Percentiles rank a stretch among this genome's conserved stretches.
Evolutionary conservation across 2,329 filamentous ascomycete genomes (phyloP).

Genomic region (Epichloe glyceriae): DNA sequence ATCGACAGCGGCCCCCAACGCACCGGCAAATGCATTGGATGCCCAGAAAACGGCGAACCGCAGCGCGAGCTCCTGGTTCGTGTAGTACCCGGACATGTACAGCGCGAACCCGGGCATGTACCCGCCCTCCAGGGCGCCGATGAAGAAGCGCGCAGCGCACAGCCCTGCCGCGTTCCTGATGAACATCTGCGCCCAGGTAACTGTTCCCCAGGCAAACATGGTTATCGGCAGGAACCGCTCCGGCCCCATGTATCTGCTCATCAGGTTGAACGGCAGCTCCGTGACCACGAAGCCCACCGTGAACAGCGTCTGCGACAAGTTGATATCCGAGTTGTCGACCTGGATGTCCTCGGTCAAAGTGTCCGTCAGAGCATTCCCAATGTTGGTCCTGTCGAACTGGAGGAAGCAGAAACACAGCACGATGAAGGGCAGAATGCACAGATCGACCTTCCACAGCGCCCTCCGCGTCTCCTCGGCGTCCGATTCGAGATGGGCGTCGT

Average conservation of each 20-base stretch:
- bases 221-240: slow-evolving; percentile 17
- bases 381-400: slow-evolving; percentile 25
- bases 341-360: slow-evolving; percentile 33
- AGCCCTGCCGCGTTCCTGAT: slow-evolving; percentile 14
- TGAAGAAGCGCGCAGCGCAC: slow-evolving; percentile 15
- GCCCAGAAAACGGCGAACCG: slow-evolving; percentile 19
- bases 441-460: slow-evolving; percentile 15
- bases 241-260: slow-evolving; percentile 15
- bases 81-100: slow-evolving; percentile 19
- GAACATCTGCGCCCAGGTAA: slow-evolving; percentile 17
- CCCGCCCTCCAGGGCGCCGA: slow-evolving; percentile 18
- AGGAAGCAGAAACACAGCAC: slow-evolving; percentile 20
- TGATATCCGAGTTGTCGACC: slow-evolving; percentile 37
- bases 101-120: slow-evolving; percentile 20
- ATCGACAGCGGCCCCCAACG: slow-evolving; percentile 15
- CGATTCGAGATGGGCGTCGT: slow-evolving; percentile 9
- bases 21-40: slow-evolving; percentile 16
- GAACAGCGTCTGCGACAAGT: slow-evolving; percentile 37
- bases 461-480: slow-evolving; percentile 5
- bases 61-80: slow-evolving; percentile 16
- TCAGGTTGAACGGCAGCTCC: slow-evolving; percentile 20
- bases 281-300: slow-evolving; percentile 35
- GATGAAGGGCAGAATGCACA: slow-evolving; percentile 17
- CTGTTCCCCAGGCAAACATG: slow-evolving; percentile 18
- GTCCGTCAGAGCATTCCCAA: slow-evolving; percentile 38